Evolutionary conservation across 169 alveolate species (phyloP).

Genomic region (Theileria orientalis): DNA sequence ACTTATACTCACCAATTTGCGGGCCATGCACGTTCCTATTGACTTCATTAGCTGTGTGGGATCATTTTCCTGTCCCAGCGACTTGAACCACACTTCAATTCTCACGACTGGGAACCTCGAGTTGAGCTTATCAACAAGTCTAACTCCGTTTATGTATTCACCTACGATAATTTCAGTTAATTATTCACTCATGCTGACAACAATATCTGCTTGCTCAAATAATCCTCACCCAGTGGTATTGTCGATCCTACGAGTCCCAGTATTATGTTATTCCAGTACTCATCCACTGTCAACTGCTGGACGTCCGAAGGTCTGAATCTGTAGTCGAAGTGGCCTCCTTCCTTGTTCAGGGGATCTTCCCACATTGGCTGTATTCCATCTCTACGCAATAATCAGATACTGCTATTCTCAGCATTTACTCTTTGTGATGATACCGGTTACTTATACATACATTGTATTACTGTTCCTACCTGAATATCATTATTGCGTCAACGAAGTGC

Average conservation of each 20-base stretch:
- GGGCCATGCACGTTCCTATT: constrained; percentile 66
- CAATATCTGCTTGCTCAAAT: too few relatives aligned
- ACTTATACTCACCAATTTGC: constrained; percentile 32
- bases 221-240: constrained; percentile 68
- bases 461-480: constrained; percentile 68
- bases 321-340: constrained; percentile 83
- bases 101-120: constrained; percentile 54
- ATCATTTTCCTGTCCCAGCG: constrained; percentile 52
- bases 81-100: constrained; percentile 67
- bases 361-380: constrained; percentile 84
- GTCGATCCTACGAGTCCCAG: constrained; percentile 79
- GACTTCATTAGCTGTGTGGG: constrained; percentile 62
- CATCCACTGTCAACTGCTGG: constrained; percentile 72
- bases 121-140: constrained; percentile 70
- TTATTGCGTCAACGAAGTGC: constrained; percentile 75
- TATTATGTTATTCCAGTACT: constrained; percentile 81
- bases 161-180: too few relatives aligned
- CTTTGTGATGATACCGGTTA: background rate
- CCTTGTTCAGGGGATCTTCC: constrained; percentile 82
- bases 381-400: too few relatives aligned
- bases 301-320: constrained; percentile 77
- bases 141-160: constrained; percentile 77
- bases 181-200: too few relatives aligned
- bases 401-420: background rate
- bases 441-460: background rate